Evolutionary conservation across 768 basidiomycete genomes (phyloP).

Genomic region (Lentinus tigrinus): DNA sequence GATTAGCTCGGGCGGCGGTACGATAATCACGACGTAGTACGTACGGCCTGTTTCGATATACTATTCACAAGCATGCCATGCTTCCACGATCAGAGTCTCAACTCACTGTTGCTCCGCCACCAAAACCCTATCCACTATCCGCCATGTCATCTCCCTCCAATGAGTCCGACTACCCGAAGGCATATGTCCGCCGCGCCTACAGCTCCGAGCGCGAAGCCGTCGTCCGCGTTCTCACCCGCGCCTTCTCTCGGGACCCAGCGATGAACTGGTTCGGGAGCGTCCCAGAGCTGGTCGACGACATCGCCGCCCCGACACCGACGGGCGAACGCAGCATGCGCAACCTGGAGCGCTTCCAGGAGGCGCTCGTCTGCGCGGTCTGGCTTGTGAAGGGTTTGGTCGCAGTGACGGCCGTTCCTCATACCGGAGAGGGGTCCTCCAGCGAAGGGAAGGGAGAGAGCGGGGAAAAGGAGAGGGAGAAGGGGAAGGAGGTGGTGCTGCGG

Average conservation of each 20-base stretch:
- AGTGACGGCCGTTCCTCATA: conserved; percentile 5
- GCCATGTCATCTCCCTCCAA: too few species aligned
- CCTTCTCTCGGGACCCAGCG: conserved; percentile 19
- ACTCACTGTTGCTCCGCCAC: too few species aligned
- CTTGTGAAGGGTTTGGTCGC: conserved; percentile 9
- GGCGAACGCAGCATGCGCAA: conserved; percentile 1
- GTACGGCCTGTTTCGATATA: too few species aligned
- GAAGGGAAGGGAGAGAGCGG: neutral
- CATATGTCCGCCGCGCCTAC: neutral
- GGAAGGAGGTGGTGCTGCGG: neutral
- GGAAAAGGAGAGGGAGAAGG: neutral
- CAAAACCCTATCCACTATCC: too few species aligned
- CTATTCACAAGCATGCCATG: too few species aligned
- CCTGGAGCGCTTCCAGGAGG: conserved; percentile 17
- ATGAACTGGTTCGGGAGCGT: conserved; percentile 25
- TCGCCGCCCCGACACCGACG: neutral
- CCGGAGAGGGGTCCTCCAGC: too few species aligned
- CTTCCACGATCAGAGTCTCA: too few species aligned
- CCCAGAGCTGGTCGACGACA: neutral
- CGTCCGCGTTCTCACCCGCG: conserved; percentile 15
- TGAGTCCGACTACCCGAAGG: neutral
- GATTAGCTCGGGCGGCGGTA: too few species aligned
- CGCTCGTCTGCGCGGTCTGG: conserved; percentile 8
- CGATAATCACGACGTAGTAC: too few species aligned
- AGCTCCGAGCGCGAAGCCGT: conserved; percentile 6